Percentiles rank a stretch among this genome's conserved stretches.
phyloP scores from a whole-genome alignment of 2,329 filamentous ascomycete genomes.

The Tolypocladium amazonense region DNA sequence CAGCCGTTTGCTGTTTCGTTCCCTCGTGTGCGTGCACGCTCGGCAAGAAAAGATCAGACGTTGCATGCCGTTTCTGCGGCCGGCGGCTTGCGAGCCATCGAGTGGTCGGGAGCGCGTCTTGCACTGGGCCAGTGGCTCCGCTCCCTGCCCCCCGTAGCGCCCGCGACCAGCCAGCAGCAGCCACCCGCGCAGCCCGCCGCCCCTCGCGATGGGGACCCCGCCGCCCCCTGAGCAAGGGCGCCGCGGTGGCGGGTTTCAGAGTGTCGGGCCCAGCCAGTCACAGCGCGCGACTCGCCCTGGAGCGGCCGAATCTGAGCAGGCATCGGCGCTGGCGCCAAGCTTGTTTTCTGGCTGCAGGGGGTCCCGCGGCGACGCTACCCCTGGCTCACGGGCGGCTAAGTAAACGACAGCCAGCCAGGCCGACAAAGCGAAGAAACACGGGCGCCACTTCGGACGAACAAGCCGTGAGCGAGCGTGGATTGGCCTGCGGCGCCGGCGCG shows the following conservation, averaged over 20 bases:
- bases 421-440: background rate
- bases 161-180: background rate
- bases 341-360: background rate
- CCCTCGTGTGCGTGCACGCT: background rate
- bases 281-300: background rate
- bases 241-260: slow-evolving; percentile 1
- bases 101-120: background rate
- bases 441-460: background rate
- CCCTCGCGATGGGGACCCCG: background rate
- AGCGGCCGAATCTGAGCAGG: background rate
- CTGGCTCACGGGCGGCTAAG: background rate
- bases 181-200: background rate
- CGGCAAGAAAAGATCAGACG: background rate
- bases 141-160: too few relatives aligned
- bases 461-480: background rate
- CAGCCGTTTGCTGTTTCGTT: background rate
- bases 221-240: background rate
- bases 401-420: background rate
- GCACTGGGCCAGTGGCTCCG: background rate
- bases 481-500: background rate
- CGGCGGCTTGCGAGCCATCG: background rate
- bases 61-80: background rate
- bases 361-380: too few relatives aligned
- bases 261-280: background rate
- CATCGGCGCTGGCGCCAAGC: background rate